Conservation (phyloP, 192 early-diverging fungal genomes). For the Coemansia biformis region DNA sequence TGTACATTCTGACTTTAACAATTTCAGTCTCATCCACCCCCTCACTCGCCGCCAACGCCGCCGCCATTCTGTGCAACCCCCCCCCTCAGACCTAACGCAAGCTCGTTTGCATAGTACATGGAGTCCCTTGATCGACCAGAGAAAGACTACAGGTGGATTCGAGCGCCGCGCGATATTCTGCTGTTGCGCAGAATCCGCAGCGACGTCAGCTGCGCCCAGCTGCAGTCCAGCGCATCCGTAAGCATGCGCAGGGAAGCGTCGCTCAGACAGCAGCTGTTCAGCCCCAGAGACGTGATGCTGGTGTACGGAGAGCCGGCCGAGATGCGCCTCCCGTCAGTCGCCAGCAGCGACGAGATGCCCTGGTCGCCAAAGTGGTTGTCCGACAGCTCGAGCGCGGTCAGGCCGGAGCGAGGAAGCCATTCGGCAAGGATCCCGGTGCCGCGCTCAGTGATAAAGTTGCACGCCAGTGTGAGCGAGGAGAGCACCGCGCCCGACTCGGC, state of each 20-base stretch:
- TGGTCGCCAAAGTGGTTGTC: constrained; percentile 51
- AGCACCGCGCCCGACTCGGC: constrained; percentile 21
- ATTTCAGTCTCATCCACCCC: no score
- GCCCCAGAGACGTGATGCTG: constrained; percentile 23
- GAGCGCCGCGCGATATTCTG: constrained; percentile 35
- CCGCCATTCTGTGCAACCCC: no score
- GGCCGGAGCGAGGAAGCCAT: constrained; percentile 33
- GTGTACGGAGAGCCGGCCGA: constrained; percentile 3
- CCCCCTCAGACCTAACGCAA: no score
- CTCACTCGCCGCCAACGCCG: no score
- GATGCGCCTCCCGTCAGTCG: constrained; percentile 1
- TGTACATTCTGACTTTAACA: no score
- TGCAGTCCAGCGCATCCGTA: constrained; percentile 19
- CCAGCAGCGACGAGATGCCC: constrained; percentile 27
- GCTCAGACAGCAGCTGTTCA: constrained; percentile 47
- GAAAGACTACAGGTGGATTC: constrained; percentile 13
- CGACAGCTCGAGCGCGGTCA: constrained; percentile 29
- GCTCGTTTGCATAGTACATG: no score
- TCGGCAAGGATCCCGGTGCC: constrained; percentile 30
- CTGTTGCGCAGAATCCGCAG: constrained; percentile 44
- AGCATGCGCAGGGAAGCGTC: constrained; percentile 40
- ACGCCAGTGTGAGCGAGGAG: constrained; percentile 37
- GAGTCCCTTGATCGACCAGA: no score
- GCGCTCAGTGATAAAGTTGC: constrained; percentile 47
- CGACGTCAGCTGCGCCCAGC: constrained; percentile 38